Percentiles rank a stretch among this genome's conserved stretches.
phyloP scores from a whole-genome alignment of 139 green algal genomes.

The Zygnema cylindricum region DNA sequence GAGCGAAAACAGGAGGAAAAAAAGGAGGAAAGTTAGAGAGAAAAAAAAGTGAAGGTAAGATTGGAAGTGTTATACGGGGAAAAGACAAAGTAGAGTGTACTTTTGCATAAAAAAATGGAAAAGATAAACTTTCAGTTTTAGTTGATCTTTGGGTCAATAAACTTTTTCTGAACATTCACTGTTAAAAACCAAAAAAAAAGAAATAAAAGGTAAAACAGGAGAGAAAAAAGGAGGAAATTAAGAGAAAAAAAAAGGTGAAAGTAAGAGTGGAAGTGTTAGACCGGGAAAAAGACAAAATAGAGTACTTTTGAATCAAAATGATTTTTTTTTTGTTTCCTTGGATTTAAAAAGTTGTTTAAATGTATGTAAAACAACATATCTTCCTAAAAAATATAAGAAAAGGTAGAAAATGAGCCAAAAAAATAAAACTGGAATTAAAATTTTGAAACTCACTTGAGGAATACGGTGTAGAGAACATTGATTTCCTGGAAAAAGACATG shows the following conservation, averaged over 20 bases:
- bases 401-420: too few relatives aligned
- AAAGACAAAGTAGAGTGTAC: too few relatives aligned
- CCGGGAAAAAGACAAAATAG: too few relatives aligned
- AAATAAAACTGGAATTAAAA: too few relatives aligned
- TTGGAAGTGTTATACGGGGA: not conserved
- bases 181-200: slow-evolving; percentile 18
- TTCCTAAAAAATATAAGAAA: too few relatives aligned
- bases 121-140: slow-evolving; percentile 28
- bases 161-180: slow-evolving; percentile 4
- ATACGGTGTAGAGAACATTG: slow-evolving; percentile 33
- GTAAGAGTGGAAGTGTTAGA: not conserved
- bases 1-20: not conserved
- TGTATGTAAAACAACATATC: too few relatives aligned
- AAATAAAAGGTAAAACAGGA: not conserved
- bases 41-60: not conserved
- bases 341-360: too few relatives aligned
- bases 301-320: too few relatives aligned
- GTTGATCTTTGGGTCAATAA: slow-evolving; percentile 26
- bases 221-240: not conserved
- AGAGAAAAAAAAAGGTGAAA: not conserved
- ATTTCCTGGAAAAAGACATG: slow-evolving; percentile 24
- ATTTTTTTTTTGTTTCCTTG: too few relatives aligned
- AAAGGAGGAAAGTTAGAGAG: not conserved
- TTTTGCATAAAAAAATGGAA: too few relatives aligned
- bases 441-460: not conserved